These are phyloP conservation scores for Euclidium syriacum DNA, from an alignment of 345 rosid genomes.

Conservation along the genomic window DNA sequence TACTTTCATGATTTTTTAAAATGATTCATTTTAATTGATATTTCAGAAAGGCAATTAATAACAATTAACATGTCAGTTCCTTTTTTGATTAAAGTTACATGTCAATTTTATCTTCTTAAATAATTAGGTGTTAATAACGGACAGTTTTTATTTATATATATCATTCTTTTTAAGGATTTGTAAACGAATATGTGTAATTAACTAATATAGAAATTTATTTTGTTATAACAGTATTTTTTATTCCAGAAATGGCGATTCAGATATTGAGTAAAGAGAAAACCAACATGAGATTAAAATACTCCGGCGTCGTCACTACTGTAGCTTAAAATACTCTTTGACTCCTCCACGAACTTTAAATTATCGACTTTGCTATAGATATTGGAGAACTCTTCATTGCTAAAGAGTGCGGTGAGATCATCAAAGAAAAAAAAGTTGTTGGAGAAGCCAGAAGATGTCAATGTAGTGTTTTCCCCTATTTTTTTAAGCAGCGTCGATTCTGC, in stretches of 20 bases:
- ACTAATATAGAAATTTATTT: neutral
- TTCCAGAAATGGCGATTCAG: neutral
- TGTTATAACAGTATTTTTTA: too few relatives aligned
- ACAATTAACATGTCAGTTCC: too few relatives aligned
- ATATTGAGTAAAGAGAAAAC: neutral
- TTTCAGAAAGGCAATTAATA: too few relatives aligned
- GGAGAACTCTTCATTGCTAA: constrained; percentile 12
- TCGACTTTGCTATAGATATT: constrained; percentile 4
- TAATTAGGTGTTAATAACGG: too few relatives aligned
- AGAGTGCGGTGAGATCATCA: neutral
- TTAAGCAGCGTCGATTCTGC: constrained; percentile 1
- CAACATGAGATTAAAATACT: constrained; percentile 15
- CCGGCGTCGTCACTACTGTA: neutral
- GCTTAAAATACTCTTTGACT: constrained; percentile 16
- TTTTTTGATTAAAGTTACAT: too few relatives aligned
- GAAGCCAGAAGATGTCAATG: neutral
- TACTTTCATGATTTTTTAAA: too few relatives aligned
- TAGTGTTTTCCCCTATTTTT: neutral
- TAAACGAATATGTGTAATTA: neutral
- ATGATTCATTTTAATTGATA: too few relatives aligned
- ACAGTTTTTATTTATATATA: too few relatives aligned
- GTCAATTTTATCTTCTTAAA: too few relatives aligned
- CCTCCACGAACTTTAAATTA: constrained; percentile 22
- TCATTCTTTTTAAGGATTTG: too few relatives aligned
- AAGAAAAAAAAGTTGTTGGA: constrained; percentile 13